Base-by-base conservation (phyloP, 1,284 basidiomycete genomes). In the Fomitopsis palustris region DNA sequence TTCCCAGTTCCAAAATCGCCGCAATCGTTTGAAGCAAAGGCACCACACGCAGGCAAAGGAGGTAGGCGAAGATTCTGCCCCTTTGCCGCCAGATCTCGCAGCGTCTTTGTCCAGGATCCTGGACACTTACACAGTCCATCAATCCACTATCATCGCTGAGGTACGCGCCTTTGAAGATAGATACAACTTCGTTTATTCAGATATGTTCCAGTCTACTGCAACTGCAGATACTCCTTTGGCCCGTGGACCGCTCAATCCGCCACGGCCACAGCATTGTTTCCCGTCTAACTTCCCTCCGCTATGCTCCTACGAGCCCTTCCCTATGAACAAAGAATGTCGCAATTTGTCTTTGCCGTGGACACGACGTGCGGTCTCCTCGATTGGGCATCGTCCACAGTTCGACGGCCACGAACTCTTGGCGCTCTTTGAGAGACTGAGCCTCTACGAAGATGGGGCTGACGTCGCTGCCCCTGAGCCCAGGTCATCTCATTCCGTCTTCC, bases 1-100 rank as follows among this genome's bases (percentile, higher is more conserved):
- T 39, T 54, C 49, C 14, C 45, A 16, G 41, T 21, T 49, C 54
- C 81, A 82, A 65, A 82, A 82, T 43, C 75, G 76, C 16, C 72
- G 81, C 0, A 75, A 71, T 53, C 76, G 80, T 1, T 64, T 66
- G 0, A 76, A 72, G 61, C 17, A 19, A 16, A 2, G 29, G 19
- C 8, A 3, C 8, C 12, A 19, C 49, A 29, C n/a, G 35, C 49
- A 5, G 21, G 14, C 27, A 29, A 17, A 8, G 4, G n/a, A 21
- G 4, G 41, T 4, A 7, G 4, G 4, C 9, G 4, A 5, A 10
- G 6, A 21, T 2, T 9, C 8, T 3, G 4, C 8, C 2, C 9
- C 8, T 4, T 4, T 61, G 0, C 21, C 19, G 0, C 4, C 41
- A 0, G 57, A 59, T 7, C 39, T 64, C 1, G 63, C 58, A 14